Conservation (phyloP, 257 asterid species). For the Voacanga thouarsii region DNA sequence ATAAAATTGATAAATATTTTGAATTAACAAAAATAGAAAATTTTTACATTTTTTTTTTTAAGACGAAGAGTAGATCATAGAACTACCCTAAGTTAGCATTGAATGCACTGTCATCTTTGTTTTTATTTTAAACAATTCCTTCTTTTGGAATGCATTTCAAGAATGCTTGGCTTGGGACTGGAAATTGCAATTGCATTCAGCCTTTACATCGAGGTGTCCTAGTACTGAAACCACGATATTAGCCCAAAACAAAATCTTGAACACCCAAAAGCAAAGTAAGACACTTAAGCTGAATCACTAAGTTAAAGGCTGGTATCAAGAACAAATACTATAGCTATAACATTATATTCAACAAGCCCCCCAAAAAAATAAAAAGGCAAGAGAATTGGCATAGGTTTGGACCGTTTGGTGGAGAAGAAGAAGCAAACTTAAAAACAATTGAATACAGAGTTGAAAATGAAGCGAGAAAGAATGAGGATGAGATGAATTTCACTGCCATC, state of each 20-base stretch:
- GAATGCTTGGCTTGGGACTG: conserved; percentile 32
- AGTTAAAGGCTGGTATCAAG: background rate
- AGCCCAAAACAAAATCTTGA: background rate
- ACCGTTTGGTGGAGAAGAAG: too few species aligned
- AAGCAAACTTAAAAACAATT: too few species aligned
- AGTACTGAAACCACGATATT: conserved; percentile 14
- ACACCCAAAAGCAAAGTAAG: background rate
- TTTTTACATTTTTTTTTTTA: too few species aligned
- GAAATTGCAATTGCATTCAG: conserved; percentile 30
- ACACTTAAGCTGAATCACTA: conserved; percentile 8
- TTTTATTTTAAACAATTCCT: conserved; percentile 4
- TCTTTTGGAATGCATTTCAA: conserved; percentile 16
- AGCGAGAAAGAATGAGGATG: conserved; percentile 9
- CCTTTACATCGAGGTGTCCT: conserved; percentile 19
- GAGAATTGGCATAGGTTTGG: background rate
- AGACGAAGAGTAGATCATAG: too few species aligned
- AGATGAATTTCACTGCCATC: conserved; percentile 6
- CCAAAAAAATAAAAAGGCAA: background rate
- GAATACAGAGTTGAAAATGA: background rate
- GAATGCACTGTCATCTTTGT: too few species aligned
- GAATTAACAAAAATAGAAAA: too few species aligned
- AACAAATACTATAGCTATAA: conserved; percentile 8
- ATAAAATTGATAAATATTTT: too few species aligned
- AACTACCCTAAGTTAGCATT: too few species aligned
- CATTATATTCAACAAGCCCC: background rate